Evolutionary conservation across 176 grass and related monocot species (phyloP), one percentile per base, ranked within the genome.

Genomic region (Elaeis guineensis): DNA sequence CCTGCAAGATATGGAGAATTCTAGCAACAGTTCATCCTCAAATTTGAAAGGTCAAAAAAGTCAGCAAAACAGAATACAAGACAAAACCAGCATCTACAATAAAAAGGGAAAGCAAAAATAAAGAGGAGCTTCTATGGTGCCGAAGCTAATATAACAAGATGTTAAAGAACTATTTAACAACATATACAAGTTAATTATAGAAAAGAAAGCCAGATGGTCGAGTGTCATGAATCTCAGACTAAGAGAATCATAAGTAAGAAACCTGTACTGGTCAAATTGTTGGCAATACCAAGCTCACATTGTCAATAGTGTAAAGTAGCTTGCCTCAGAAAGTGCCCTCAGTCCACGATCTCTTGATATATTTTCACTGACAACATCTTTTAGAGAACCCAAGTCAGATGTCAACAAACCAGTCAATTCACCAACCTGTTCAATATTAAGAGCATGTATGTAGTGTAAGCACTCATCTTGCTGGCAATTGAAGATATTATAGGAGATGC

Each of bases 311-410:
- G 32, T 74, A 79, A 90, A 81, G 57, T 85, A 76, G 64, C 80
- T 90, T 96, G 83, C 92, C 92, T 96, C 92, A 72, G 92, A 90
- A 52, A 90, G 44, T 77, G 92, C 92, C 78, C 92, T 90, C 50
- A 90, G 71, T 48, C 92, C 92, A 69, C 92, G 86, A 77, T 96
- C 92, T 60, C 92, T 88, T 60, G 92, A 96, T 75, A 96, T 88
- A 82, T 96, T 96, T n/a, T 96, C 92, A 66, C 48, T 87, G 24
- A 96, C 83, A 64, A 90, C 28, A 77, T 25, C 82, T 82, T 96
- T 96, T 62, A 96, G 72, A 65, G 86, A 79, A 72, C 83, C 83
- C 80, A 96, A 90, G 69, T 96, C 92, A 72, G 83, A 82, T 71
- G 92, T 90, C 83, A 96, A 87, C 62, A 96, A 72, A 59, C 92